Percentiles rank a stretch among this genome's conserved stretches.
These are phyloP conservation scores for Acarospora socialis DNA, from an alignment of 2,329 filamentous ascomycete species.

Conservation along the genomic window DNA sequence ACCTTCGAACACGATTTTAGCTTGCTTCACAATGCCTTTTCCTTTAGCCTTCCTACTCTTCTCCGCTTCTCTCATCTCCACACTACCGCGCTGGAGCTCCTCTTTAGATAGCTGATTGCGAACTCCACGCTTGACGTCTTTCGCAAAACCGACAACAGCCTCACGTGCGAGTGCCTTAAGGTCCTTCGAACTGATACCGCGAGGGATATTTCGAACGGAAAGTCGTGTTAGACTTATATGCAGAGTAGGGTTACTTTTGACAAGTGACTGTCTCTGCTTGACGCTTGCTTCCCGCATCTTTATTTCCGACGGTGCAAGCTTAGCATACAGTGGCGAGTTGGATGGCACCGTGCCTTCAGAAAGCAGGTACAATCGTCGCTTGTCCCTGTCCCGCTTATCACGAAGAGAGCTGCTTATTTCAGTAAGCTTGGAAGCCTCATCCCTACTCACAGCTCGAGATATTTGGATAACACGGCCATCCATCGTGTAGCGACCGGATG, in stretches of 20 bases:
- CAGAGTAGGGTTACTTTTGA: constrained; percentile 79
- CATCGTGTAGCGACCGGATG: constrained; percentile 73
- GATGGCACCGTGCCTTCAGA: constrained; percentile 68
- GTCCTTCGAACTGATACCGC: constrained; percentile 68
- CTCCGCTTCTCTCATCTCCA: constrained; percentile 69
- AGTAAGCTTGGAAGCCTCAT: constrained; percentile 61
- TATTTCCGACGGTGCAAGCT: constrained; percentile 64
- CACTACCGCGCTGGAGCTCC: constrained; percentile 65
- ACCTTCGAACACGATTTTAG: constrained; percentile 89
- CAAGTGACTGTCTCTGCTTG: constrained; percentile 75
- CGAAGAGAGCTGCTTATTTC: constrained; percentile 50
- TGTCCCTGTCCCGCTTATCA: constrained; percentile 65
- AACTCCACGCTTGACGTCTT: constrained; percentile 65
- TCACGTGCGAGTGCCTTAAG: constrained; percentile 82
- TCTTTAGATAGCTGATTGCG: constrained; percentile 77
- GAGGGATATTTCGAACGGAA: constrained; percentile 80
- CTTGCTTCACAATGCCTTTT: constrained; percentile 78
- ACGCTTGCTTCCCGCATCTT: constrained; percentile 78
- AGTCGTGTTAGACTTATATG: constrained; percentile 82
- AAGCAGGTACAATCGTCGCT: constrained; percentile 76
- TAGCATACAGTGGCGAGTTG: constrained; percentile 63
- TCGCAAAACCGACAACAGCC: constrained; percentile 88
- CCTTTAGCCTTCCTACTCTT: constrained; percentile 64
- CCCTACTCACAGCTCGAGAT: constrained; percentile 69
- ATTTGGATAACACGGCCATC: constrained; percentile 79